Conservation (phyloP, 2,329 filamentous ascomycete species). For the Paraconiothyrium sp. region DNA sequence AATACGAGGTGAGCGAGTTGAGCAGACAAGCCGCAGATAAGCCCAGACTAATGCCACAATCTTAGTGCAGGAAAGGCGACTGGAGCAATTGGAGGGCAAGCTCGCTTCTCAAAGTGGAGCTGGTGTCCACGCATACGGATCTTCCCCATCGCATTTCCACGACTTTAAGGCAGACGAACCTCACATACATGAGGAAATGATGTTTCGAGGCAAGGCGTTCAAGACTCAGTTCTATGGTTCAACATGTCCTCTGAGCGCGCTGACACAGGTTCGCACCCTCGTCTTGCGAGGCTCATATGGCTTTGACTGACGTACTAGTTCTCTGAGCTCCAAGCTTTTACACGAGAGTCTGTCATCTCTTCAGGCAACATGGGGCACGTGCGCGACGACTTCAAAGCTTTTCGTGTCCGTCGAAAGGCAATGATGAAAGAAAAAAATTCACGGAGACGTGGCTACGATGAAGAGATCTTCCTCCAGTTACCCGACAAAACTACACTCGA, state of each 20-base stretch:
- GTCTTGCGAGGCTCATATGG: not conserved
- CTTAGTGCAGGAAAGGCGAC: conserved; percentile 39
- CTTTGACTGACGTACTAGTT: conserved; percentile 38
- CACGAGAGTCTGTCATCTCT: conserved; percentile 38
- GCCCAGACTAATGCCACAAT: not conserved
- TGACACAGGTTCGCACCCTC: conserved; percentile 40
- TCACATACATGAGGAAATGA: conserved; percentile 46
- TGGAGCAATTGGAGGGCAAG: conserved; percentile 43
- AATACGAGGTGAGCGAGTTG: conserved; percentile 22
- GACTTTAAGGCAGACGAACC: conserved; percentile 28
- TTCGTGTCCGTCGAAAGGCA: conserved; percentile 41
- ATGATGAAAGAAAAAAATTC: conserved; percentile 31
- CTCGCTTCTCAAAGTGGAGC: conserved; percentile 33
- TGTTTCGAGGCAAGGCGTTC: conserved; percentile 56
- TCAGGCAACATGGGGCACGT: conserved; percentile 42
- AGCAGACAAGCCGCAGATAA: not conserved
- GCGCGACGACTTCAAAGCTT: conserved; percentile 45
- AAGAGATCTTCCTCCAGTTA: conserved; percentile 49
- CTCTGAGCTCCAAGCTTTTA: conserved; percentile 48
- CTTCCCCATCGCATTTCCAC: conserved; percentile 26
- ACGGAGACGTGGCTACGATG: conserved; percentile 32
- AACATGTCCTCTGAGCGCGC: conserved; percentile 50
- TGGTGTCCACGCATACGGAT: conserved; percentile 19
- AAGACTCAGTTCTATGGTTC: conserved; percentile 57
- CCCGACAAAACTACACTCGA: conserved; percentile 53